Base-by-base conservation (phyloP, 2,329 filamentous ascomycete species). In the Leptographium lundbergii region DNA sequence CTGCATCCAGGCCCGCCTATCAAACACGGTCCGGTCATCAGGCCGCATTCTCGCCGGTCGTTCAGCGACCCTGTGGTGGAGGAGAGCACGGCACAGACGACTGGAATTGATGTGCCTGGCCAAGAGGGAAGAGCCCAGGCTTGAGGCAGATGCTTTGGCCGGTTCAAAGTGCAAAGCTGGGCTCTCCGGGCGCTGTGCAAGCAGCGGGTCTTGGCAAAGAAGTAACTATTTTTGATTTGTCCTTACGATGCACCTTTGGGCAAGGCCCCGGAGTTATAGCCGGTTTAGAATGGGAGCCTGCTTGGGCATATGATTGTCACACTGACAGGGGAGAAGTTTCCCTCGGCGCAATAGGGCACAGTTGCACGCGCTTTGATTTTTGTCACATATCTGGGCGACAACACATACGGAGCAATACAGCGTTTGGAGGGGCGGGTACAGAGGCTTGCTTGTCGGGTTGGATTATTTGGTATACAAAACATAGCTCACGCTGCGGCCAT, bases 1-100 rank as follows among this genome's bases (percentile, higher is more conserved):
- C 67, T 81, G 14, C 78, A 78, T 54, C 78, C 77, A 0, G 78
- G 78, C 0, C 78, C 78, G 42, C n/a, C 58, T 11, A 57, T 60
- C 25, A 32, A 57, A 27, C 58, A 55, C 57, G n/a, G 32, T 6
- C 17, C 32, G 7, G 22, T 51, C 7, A n/a, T 10, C 32, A 42
- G 36, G 13, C 52, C 57, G n/a, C 36, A 48, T 2, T 55, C 47
- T 6, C 57, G 55, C 4, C 57, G 57, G 24, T 58, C 61, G 10
- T 59, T 60, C 34, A 61, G 45, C 50, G 62, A 64, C 9, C n/a
- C 58, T 11, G 56, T 19, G 2, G 17, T 54, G 0, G 60, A 61
- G 27, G 58, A 61, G 6, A 52, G n/a, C 39, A 39, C 52, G 27
- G 62, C 56, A 19, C 60, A 52, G 19, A 22, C 54, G 11, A 48